A percentile compares a stretch with the other conserved stretches of the same genome.
Conservation (phyloP, 495 filamentous ascomycete genomes). For the Lasiosphaeria miniovina region DNA sequence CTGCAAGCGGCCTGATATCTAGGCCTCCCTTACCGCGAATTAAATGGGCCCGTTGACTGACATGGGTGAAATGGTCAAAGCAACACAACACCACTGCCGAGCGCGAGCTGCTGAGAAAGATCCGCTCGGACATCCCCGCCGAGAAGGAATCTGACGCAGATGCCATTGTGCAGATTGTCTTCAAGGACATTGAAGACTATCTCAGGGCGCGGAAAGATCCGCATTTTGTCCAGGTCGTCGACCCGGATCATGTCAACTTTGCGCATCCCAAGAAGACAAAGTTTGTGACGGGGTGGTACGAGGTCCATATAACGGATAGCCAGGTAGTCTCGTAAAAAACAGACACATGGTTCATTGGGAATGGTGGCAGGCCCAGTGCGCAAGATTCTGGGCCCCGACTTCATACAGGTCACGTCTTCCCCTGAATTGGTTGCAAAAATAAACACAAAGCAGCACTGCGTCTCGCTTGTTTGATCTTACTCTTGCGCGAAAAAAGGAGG, state of each 20-base stretch:
- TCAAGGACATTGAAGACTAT: conserved; percentile 2
- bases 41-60: neutral
- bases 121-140: neutral
- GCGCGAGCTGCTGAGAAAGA: neutral
- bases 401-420: too few relatives aligned
- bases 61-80: neutral
- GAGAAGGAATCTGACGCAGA: conserved; percentile 1
- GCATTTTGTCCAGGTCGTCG: neutral
- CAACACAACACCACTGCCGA: neutral
- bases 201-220: neutral
- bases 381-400: too few relatives aligned
- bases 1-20: too few relatives aligned
- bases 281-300: neutral
- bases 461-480: neutral
- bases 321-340: neutral
- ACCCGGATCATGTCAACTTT: neutral
- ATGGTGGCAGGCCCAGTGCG: too few relatives aligned
- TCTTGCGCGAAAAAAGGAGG: neutral
- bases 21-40: too few relatives aligned
- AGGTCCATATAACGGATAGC: neutral
- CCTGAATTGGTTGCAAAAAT: too few relatives aligned
- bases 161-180: neutral
- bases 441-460: neutral
- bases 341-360: too few relatives aligned
- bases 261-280: neutral